Evolutionary conservation across 208 protist genomes (phyloP).

Genomic region (Wallacemonas sp.): DNA sequence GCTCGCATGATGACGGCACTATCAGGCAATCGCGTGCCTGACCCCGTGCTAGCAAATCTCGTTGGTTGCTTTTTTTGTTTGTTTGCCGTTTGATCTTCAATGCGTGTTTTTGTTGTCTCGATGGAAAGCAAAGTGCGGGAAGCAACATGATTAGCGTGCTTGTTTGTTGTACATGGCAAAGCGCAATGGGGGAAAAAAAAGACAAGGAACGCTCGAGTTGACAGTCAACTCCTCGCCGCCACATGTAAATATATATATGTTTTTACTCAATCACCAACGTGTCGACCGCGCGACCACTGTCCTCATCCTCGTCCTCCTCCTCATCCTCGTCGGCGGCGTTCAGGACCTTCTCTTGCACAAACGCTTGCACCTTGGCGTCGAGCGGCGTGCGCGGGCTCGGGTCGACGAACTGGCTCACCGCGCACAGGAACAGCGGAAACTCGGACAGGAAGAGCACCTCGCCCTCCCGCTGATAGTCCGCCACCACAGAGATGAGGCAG

Average conservation of each 20-base stretch:
- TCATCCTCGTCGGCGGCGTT: background rate
- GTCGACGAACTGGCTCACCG: slow-evolving; percentile 43
- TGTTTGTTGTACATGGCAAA: too few relatives aligned
- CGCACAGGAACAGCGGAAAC: slow-evolving; percentile 69
- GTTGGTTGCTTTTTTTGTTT: too few relatives aligned
- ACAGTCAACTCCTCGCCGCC: too few relatives aligned
- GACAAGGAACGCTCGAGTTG: too few relatives aligned
- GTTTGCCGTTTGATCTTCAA: too few relatives aligned
- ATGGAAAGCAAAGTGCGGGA: too few relatives aligned
- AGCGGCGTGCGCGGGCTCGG: slow-evolving; percentile 53
- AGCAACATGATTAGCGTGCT: too few relatives aligned
- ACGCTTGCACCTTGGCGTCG: slow-evolving; percentile 51
- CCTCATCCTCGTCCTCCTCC: background rate
- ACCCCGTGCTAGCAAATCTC: too few relatives aligned
- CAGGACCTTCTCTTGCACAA: slow-evolving; percentile 54
- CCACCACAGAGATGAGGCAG: slow-evolving; percentile 41
- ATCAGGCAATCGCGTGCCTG: too few relatives aligned
- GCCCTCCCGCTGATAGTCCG: slow-evolving; percentile 47
- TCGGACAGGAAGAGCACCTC: slow-evolving; percentile 69
- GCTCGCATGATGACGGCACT: too few relatives aligned
- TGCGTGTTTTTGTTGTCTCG: too few relatives aligned
- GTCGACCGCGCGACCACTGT: background rate
- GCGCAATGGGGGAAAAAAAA: slow-evolving; percentile 5
- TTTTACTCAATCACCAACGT: background rate
- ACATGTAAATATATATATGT: too few relatives aligned